Conservation (phyloP, 78 protist species). For the Dictyostelium purpureum region DNA sequence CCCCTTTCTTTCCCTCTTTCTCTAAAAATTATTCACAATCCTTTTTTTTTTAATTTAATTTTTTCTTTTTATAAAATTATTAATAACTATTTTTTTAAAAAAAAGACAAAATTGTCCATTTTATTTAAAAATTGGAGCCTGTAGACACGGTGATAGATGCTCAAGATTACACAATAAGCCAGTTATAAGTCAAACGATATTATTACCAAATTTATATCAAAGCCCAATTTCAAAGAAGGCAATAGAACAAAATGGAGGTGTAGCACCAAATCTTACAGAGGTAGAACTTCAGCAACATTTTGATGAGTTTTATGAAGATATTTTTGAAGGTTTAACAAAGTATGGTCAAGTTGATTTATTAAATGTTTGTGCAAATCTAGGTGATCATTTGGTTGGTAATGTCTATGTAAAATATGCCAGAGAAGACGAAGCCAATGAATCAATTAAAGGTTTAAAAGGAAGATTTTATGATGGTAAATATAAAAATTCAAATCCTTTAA, state of each 20-base stretch:
- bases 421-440: slow-evolving; percentile 95
- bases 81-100: not conserved
- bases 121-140: slow-evolving; percentile 99
- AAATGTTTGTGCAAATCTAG: slow-evolving; percentile 93
- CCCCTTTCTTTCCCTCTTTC: too few species aligned
- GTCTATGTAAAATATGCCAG: slow-evolving; percentile 94
- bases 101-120: slow-evolving; percentile 97
- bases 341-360: slow-evolving; percentile 93
- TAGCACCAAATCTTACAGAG: slow-evolving; percentile 35
- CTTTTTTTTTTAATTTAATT: not conserved
- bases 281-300: slow-evolving; percentile 85
- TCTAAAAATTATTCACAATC: too few species aligned
- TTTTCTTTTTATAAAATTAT: not conserved
- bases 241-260: slow-evolving; percentile 5
- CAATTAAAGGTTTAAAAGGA: slow-evolving; percentile 87
- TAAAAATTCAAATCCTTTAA: not conserved
- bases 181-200: slow-evolving; percentile 89
- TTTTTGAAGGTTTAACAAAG: slow-evolving; percentile 91
- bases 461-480: slow-evolving; percentile 90
- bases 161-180: slow-evolving; percentile 97
- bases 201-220: slow-evolving; percentile 94
- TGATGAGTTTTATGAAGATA: slow-evolving; percentile 94
- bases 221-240: slow-evolving; percentile 49
- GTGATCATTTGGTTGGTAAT: slow-evolving; percentile 98
- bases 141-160: slow-evolving; percentile 99